Percentiles rank a stretch among this genome's conserved stretches.
phyloP scores from a whole-genome alignment of 176 grass and related monocot species.

The Chloris gayana region DNA sequence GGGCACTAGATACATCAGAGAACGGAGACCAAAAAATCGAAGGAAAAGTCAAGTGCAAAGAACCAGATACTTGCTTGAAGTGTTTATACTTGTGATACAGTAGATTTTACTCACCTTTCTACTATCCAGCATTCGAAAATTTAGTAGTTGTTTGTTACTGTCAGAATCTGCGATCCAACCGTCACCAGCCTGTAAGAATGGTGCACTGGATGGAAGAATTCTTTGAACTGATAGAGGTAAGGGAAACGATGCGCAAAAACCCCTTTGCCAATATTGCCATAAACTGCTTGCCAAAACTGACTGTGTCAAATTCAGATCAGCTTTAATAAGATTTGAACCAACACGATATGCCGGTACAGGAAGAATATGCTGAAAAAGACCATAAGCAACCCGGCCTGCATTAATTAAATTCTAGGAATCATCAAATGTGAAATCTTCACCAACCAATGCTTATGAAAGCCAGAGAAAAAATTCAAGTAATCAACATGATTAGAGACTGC shows the following conservation, averaged over 20 bases:
- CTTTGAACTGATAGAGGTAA: slow-evolving; percentile 90
- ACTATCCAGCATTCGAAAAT: slow-evolving; percentile 58
- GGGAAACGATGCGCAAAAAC: slow-evolving; percentile 87
- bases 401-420: slow-evolving; percentile 32
- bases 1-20: background rate
- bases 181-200: slow-evolving; percentile 68
- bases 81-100: slow-evolving; percentile 15
- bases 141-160: slow-evolving; percentile 57
- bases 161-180: slow-evolving; percentile 72
- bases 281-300: slow-evolving; percentile 69
- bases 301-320: slow-evolving; percentile 68
- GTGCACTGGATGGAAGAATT: slow-evolving; percentile 75
- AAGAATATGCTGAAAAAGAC: slow-evolving; percentile 57
- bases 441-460: slow-evolving; percentile 16
- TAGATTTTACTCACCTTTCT: slow-evolving; percentile 56
- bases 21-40: slow-evolving; percentile 1
- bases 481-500: slow-evolving; percentile 15
- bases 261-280: slow-evolving; percentile 98
- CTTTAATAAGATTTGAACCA: slow-evolving; percentile 86
- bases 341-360: slow-evolving; percentile 76
- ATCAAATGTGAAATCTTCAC: slow-evolving; percentile 34
- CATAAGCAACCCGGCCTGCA: slow-evolving; percentile 46
- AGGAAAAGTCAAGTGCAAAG: slow-evolving; percentile 5
- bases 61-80: slow-evolving; percentile 41
- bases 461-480: slow-evolving; percentile 19